These are phyloP conservation scores for Schwanniomyces sp. DNA, from an alignment of 805 yeast species.

Conservation along the genomic window DNA sequence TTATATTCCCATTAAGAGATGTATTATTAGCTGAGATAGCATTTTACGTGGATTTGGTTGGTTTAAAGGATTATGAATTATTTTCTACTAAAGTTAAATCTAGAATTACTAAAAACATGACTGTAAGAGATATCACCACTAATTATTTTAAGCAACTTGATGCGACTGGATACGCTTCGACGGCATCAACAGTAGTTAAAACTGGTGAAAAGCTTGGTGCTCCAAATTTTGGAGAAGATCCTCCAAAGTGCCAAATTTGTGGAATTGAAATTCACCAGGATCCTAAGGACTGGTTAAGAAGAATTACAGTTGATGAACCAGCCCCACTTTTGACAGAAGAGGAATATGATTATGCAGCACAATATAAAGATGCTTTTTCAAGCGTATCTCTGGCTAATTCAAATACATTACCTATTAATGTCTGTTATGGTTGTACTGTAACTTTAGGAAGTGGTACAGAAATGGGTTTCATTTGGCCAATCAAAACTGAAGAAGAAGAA, in stretches of 20 bases:
- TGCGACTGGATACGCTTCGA: conserved; percentile 73
- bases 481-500: conserved; percentile 11
- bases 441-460: conserved; percentile 46
- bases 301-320: conserved; percentile 62
- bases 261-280: conserved; percentile 50
- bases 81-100: conserved; percentile 19
- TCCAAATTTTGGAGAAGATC: conserved; percentile 30
- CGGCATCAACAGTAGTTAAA: conserved; percentile 88
- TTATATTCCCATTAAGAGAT: conserved; percentile 74
- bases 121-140: conserved; percentile 76
- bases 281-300: conserved; percentile 65
- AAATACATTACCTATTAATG: conserved; percentile 17
- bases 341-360: conserved; percentile 32
- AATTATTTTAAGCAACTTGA: conserved; percentile 74
- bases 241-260: conserved; percentile 56
- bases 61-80: conserved; percentile 32
- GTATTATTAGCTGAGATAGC: conserved; percentile 66
- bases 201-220: conserved; percentile 76
- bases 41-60: conserved; percentile 48
- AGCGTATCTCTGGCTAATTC: not conserved
- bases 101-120: conserved; percentile 64
- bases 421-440: conserved; percentile 79
- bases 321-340: conserved; percentile 46
- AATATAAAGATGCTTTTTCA: conserved; percentile 10
- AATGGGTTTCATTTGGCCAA: conserved; percentile 34